Evolutionary conservation across 495 filamentous ascomycete species (phyloP), one percentile per base, ranked within the genome.

Genomic region (Aspergillus sparsus): DNA sequence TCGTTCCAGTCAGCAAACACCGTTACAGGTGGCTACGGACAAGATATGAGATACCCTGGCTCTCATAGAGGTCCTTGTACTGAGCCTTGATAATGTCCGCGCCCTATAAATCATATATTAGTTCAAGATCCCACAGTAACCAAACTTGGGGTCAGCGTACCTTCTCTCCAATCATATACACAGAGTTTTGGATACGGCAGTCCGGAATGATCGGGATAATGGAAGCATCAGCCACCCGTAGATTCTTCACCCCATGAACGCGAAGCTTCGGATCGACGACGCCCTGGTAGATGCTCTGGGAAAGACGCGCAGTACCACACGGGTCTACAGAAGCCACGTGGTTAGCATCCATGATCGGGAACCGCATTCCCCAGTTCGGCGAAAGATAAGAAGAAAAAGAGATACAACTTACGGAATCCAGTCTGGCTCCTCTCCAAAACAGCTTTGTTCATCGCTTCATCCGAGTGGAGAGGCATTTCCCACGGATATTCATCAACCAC

Each of bases 101-200:
- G 21, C 21, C 21, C 21, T 27, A 27, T 1, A 27, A 41, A 41
- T 41, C 37, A n/a, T 4, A n/a, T 41, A 41, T n/a, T 41, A 41
- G 10, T 41, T 41, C 37, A 41, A 41, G 37, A 41, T 27, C 21
- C 21, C 21, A 27, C 21, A 3, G 21, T 3, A 27, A 27, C 21
- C 21, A 3, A 27, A 3, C 21, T 27, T 16, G 37, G n/a, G 12
- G 34, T 35, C 6, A 10, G 33, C 42, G 1, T 45, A 70, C 81
- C 77, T 84, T 84, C 62, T 87, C 83, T 44, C 74, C 83, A 66
- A 85, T 67, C 79, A 81, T 81, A 55, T 86, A 86, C 3, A 86
- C 80, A 11, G 82, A 72, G 58, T 74, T 76, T 44, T 77, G 74
- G 34, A 74, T 75, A 16, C 73, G 74, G 46, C 73, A 74, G 50